These are phyloP conservation scores for Colletotrichum agaves DNA, from an alignment of 2,329 filamentous ascomycete species.

Conservation along the genomic window DNA sequence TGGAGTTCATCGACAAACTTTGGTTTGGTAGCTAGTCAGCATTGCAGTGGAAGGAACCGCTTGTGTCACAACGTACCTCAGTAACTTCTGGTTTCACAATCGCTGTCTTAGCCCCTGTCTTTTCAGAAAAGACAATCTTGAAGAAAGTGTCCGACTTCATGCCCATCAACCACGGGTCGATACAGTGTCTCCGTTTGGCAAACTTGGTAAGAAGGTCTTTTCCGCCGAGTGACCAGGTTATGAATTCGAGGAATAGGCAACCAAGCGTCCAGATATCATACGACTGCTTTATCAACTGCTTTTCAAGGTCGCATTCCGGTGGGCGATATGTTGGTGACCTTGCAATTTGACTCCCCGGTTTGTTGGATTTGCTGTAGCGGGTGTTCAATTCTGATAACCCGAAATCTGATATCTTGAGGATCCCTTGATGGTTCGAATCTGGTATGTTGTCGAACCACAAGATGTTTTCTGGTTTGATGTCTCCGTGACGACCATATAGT, in stretches of 20 bases:
- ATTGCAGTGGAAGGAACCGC: too few relatives aligned
- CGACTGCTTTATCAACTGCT: constrained; percentile 5
- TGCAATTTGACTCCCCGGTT: background rate
- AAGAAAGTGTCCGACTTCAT: too few relatives aligned
- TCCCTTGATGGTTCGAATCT: background rate
- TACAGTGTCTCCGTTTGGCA: too few relatives aligned
- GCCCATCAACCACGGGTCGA: too few relatives aligned
- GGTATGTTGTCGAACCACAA: background rate
- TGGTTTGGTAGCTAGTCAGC: too few relatives aligned
- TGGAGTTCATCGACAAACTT: too few relatives aligned
- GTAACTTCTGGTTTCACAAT: too few relatives aligned
- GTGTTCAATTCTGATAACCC: background rate
- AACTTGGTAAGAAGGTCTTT: too few relatives aligned
- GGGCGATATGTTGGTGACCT: constrained; percentile 15
- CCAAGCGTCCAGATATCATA: constrained; percentile 40
- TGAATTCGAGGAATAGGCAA: constrained; percentile 37
- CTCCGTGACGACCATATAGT: constrained; percentile 7
- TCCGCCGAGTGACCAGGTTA: constrained; percentile 12
- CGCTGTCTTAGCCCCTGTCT: too few relatives aligned
- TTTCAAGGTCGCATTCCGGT: constrained; percentile 32
- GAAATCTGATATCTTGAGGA: constrained; percentile 2
- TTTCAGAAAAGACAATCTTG: too few relatives aligned
- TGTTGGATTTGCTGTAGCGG: background rate
- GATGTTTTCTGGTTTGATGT: constrained; percentile 20
- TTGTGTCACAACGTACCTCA: too few relatives aligned